Evolutionary conservation across 2,329 filamentous ascomycete genomes (phyloP).

Genomic region (Diaporthe aspalathi): DNA sequence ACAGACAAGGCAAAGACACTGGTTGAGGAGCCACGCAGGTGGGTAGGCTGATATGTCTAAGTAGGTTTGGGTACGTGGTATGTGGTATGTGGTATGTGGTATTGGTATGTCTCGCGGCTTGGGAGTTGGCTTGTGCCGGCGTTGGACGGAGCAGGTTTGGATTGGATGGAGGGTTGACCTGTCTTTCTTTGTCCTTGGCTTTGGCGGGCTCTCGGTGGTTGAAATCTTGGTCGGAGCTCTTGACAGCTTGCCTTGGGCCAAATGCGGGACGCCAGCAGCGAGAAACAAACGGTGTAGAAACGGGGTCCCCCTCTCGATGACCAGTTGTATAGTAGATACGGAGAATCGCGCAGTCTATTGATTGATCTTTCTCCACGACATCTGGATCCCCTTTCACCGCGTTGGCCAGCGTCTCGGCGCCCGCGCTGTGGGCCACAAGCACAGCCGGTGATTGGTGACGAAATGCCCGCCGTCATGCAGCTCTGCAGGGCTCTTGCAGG

Average conservation of each 20-base stretch:
- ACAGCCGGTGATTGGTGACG: slow-evolving; percentile 32
- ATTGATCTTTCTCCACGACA: slow-evolving; percentile 33
- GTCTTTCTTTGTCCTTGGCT: slow-evolving; percentile 14
- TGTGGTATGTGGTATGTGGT: not conserved
- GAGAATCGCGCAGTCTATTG: slow-evolving; percentile 24
- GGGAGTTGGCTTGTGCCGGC: not conserved
- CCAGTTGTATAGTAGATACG: slow-evolving; percentile 30
- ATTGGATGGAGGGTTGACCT: slow-evolving; percentile 11
- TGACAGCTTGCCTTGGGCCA: slow-evolving; percentile 34
- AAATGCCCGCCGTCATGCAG: slow-evolving; percentile 27
- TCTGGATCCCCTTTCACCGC: slow-evolving; percentile 34
- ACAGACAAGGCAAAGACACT: not conserved
- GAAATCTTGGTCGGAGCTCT: slow-evolving; percentile 30
- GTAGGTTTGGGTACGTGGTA: not conserved
- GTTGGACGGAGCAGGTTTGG: not conserved
- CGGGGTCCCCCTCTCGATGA: slow-evolving; percentile 28
- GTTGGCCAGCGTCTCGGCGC: slow-evolving; percentile 35
- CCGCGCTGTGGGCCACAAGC: slow-evolving; percentile 5
- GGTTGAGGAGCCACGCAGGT: not conserved
- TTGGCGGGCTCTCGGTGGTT: slow-evolving; percentile 20
- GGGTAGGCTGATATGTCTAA: not conserved
- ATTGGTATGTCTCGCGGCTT: slow-evolving; percentile 5
- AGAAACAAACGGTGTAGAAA: slow-evolving; percentile 36
- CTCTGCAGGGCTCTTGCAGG: not conserved
- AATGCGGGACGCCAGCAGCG: slow-evolving; percentile 27